Evolutionary conservation across 495 filamentous ascomycete species (phyloP).

Genomic region (Massariosphaeria phaeospora): DNA sequence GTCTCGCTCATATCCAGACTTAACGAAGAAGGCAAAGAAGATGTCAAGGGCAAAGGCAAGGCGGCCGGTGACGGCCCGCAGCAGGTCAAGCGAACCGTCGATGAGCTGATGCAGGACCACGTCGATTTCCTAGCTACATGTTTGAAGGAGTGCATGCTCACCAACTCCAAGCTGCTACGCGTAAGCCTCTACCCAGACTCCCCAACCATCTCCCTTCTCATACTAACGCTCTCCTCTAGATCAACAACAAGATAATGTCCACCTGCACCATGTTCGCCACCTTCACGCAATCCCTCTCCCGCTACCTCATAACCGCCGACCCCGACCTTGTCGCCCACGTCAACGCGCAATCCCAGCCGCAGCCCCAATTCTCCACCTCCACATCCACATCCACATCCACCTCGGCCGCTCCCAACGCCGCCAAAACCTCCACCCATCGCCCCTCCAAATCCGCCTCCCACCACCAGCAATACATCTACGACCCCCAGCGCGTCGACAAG

Average conservation of each 20-base stretch:
- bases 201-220: not conserved
- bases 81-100: conserved; percentile 75
- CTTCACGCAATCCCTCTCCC: conserved; percentile 73
- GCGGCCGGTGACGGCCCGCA: conserved; percentile 36
- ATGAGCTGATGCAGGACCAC: conserved; percentile 98
- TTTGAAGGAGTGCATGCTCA: conserved; percentile 97
- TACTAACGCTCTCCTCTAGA: conserved; percentile 51
- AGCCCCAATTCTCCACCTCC: no score
- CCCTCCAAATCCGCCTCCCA: conserved; percentile 30
- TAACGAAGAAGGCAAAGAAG: conserved; percentile 51
- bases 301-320: conserved; percentile 72
- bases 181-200: conserved; percentile 47
- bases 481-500: conserved; percentile 65
- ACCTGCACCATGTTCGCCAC: conserved; percentile 89
- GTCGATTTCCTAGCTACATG: conserved; percentile 97
- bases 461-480: conserved; percentile 42
- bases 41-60: conserved; percentile 34
- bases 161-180: conserved; percentile 85
- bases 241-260: conserved; percentile 89
- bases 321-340: conserved; percentile 56
- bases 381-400: conserved; percentile 13
- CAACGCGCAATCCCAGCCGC: conserved; percentile 29
- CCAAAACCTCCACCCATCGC: conserved; percentile 34
- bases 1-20: conserved; percentile 81
- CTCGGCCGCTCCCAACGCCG: conserved; percentile 36